Evolutionary conservation across 148 eudicot species (phyloP), one percentile per base, ranked within the genome.

Genomic region (Nyssa sinensis): DNA sequence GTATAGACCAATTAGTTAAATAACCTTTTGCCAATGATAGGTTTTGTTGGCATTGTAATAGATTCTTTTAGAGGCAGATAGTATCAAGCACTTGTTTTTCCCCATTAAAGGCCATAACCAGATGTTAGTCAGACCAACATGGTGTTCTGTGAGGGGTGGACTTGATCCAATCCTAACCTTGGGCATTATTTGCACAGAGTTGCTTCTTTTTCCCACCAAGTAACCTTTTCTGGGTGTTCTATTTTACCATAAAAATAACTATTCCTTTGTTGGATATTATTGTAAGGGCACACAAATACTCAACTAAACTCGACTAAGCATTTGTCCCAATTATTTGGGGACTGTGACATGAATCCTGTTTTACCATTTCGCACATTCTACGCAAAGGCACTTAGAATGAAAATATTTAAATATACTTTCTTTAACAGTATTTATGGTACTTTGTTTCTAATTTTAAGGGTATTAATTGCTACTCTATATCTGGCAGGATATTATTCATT

Each of bases 401-500:
- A 21, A 7, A 55, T 55, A 5, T 17, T 55, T 47, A 16, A 8
- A 14, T 19, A 11, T 31, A 27, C 14, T 53, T 7, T 28, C 73
- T 57, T 34, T 64, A 33, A 30, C 24, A 35, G 51, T 7, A 28
- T 29, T 1, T 33, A 4, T 32, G 13, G 13, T 65, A 14, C 25
- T 27, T 19, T 21, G n/a, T 41, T 7, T 30, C 23, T 33, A 21
- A 29, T 47, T 58, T 51, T 60, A 67, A 24, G 27, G 25, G 69
- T 28, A 10, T 62, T 67, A 35, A 25, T 34, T 63, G 27, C 58
- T 53, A 37, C 69, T 62, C 24, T 44, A 53, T 49, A 19, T 69
- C 47, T 77, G 59, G 72, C 93, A 96, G 99, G 99, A 93, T 83
- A 88, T 95, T 33, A 91, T 96, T 71, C 99, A 96, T 84, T 93